Percentiles rank a stretch among this genome's conserved stretches.
Conservation (phyloP, 2,329 filamentous ascomycete genomes). For the Lecanicillium sp. region DNA sequence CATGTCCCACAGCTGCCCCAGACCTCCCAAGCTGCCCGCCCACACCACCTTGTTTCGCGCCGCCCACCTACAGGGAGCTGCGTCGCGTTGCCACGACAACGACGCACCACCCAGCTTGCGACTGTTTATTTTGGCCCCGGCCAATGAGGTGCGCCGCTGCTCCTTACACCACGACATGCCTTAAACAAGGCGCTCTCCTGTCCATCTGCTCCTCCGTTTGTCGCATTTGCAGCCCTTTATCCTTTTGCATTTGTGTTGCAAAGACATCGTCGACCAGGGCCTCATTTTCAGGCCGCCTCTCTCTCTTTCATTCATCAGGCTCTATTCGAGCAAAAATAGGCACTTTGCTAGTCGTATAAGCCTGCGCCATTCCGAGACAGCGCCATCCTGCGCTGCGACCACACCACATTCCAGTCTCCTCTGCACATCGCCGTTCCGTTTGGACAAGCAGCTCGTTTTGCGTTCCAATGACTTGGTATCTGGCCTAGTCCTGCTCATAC, state of each 20-base stretch:
- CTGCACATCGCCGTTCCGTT: constrained; percentile 4
- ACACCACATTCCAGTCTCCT: constrained; percentile 23
- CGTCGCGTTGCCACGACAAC: constrained; percentile 20
- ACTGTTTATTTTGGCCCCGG: constrained; percentile 23
- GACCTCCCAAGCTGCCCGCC: too few relatives aligned
- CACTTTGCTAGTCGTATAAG: too few relatives aligned
- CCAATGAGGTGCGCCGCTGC: constrained; percentile 17
- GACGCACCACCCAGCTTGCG: constrained; percentile 9
- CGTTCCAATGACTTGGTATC: constrained; percentile 25
- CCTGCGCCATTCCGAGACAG: background rate
- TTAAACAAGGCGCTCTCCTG: too few relatives aligned
- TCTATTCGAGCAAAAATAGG: too few relatives aligned
- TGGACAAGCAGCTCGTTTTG: constrained; percentile 9
- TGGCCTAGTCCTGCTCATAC: constrained; percentile 14
- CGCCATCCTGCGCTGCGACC: constrained; percentile 17
- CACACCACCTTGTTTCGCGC: background rate
- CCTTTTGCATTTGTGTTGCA: too few relatives aligned
- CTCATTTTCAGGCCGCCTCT: constrained; percentile 7
- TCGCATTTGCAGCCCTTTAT: too few relatives aligned
- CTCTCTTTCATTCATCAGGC: too few relatives aligned
- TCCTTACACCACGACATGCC: too few relatives aligned
- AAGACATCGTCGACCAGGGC: constrained; percentile 5
- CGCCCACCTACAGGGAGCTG: background rate
- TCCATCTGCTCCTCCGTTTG: too few relatives aligned
- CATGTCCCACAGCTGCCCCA: too few relatives aligned